Evolutionary conservation across 495 filamentous ascomycete genomes (phyloP).

Genomic region (Daldinia decipiens): DNA sequence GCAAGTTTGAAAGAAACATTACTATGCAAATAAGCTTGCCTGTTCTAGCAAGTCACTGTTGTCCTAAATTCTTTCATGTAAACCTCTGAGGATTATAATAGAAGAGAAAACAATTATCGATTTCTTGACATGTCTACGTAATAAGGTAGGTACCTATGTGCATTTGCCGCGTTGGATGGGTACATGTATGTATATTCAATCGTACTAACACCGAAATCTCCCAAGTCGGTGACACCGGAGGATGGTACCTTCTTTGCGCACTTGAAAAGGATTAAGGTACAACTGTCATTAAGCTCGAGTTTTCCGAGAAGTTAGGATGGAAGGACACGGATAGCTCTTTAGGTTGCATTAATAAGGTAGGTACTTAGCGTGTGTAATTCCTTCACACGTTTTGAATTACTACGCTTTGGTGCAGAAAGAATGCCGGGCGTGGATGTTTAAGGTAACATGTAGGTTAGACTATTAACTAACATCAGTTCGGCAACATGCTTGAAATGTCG

Average conservation of each 20-base stretch:
- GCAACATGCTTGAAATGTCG: conserved; percentile 31
- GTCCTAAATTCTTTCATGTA: conserved; percentile 11
- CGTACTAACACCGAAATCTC: conserved; percentile 1
- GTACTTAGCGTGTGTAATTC: neutral
- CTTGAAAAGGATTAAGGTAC: conserved; percentile 4
- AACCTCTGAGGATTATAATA: neutral
- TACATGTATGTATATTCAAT: neutral
- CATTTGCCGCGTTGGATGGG: no score
- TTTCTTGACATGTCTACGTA: neutral
- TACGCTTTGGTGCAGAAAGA: neutral
- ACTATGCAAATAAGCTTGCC: conserved; percentile 5
- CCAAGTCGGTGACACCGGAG: conserved; percentile 14
- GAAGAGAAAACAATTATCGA: neutral
- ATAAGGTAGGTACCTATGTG: no score
- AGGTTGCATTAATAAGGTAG: conserved; percentile 15
- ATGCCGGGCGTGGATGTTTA: neutral
- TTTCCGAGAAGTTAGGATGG: conserved; percentile 22
- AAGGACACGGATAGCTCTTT: conserved; percentile 9
- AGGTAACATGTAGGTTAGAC: conserved; percentile 1
- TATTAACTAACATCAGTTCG: conserved; percentile 15
- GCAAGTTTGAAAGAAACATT: no score
- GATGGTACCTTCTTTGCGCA: conserved; percentile 5
- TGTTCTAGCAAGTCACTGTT: conserved; percentile 18
- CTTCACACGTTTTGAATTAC: no score
- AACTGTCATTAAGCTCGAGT: conserved; percentile 7